These are phyloP conservation scores for Malus hybrid DNA, from an alignment of 331 rosid species.

Conservation along the genomic window DNA sequence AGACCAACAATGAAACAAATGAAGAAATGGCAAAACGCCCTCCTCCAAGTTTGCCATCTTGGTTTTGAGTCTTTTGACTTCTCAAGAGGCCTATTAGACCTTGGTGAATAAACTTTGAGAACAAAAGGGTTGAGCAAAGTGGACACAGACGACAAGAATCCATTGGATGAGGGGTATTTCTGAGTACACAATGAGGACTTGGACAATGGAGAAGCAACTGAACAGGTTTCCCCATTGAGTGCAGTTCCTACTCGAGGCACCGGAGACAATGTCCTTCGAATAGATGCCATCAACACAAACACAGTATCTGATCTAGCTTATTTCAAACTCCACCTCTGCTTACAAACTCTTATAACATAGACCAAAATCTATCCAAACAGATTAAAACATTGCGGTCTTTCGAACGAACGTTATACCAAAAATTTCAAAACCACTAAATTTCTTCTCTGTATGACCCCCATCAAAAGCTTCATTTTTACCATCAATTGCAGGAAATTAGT, in stretches of 20 bases:
- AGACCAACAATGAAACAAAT: constrained; percentile 67
- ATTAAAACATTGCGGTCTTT: not conserved
- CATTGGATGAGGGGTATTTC: constrained; percentile 28
- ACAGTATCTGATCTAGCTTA: constrained; percentile 17
- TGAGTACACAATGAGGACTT: constrained; percentile 54
- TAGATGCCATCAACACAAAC: constrained; percentile 56
- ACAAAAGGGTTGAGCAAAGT: constrained; percentile 36
- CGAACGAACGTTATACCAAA: not conserved
- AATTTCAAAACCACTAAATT: not conserved
- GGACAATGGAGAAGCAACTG: constrained; percentile 75
- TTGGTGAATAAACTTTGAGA: constrained; percentile 42
- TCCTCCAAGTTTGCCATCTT: constrained; percentile 66
- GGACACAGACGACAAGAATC: constrained; percentile 34
- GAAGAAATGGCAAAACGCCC: constrained; percentile 53
- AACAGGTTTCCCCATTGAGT: constrained; percentile 47
- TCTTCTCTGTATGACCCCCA: not conserved
- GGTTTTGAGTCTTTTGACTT: constrained; percentile 59
- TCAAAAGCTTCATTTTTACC: not conserved
- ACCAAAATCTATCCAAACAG: not conserved
- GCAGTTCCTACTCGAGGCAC: constrained; percentile 55
- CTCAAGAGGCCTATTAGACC: constrained; percentile 48
- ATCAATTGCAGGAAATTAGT: not conserved
- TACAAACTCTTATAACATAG: not conserved
- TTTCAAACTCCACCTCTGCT: constrained; percentile 17
- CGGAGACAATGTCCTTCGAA: constrained; percentile 77